Evolutionary conservation across 106 monocot genomes (phyloP).

Genomic region (Dendrobium chrysotoxum): DNA sequence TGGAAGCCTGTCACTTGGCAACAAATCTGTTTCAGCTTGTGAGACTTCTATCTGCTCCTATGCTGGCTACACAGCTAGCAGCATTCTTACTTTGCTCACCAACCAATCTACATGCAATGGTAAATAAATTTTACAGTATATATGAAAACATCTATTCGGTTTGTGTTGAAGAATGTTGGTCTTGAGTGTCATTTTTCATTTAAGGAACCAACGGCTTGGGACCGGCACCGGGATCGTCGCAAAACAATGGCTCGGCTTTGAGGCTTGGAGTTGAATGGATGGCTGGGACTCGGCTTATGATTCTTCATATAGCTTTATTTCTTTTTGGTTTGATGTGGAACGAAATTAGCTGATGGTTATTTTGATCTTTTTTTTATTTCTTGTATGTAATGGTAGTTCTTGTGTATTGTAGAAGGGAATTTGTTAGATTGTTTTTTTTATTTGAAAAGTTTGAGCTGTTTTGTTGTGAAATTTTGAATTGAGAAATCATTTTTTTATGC

Average conservation of each 20-base stretch:
- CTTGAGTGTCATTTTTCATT: neutral
- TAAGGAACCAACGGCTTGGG: neutral
- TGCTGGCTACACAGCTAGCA: constrained; percentile 41
- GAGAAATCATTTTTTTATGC: too few relatives aligned
- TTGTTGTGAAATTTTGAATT: too few relatives aligned
- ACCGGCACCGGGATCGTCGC: neutral
- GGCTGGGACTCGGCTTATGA: too few relatives aligned
- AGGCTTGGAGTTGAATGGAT: neutral
- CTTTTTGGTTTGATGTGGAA: neutral
- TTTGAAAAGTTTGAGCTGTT: too few relatives aligned
- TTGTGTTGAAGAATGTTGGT: neutral
- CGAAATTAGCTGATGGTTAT: neutral
- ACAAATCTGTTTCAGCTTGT: constrained; percentile 23
- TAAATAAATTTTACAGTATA: constrained; percentile 1
- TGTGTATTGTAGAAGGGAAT: neutral
- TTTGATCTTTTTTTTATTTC: neutral
- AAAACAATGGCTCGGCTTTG: neutral
- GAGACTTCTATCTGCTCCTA: constrained; percentile 29
- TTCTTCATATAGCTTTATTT: neutral
- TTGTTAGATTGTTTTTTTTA: too few relatives aligned
- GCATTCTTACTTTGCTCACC: constrained; percentile 16
- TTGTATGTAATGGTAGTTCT: neutral
- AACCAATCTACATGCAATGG: constrained; percentile 16
- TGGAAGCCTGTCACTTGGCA: constrained; percentile 29
- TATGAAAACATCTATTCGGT: neutral